Conservation (phyloP, 345 rosid species). For the Brassica incana region DNA sequence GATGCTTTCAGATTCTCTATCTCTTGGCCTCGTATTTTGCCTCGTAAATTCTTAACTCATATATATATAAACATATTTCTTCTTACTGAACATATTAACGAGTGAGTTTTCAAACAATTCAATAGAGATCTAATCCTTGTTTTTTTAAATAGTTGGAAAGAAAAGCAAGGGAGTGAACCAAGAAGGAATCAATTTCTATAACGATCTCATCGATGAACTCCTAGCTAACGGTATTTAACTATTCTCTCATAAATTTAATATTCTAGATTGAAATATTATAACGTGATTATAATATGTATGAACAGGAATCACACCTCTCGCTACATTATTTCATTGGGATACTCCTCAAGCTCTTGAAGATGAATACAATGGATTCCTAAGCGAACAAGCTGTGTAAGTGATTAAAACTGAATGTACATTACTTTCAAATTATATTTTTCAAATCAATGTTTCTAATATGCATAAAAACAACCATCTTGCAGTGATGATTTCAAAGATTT, state of each 20-base stretch:
- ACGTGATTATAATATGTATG: background rate
- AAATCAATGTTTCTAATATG: constrained; percentile 12
- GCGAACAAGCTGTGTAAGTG: constrained; percentile 51
- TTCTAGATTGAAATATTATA: background rate
- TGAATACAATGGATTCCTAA: constrained; percentile 57
- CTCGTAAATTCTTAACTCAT: constrained; percentile 37
- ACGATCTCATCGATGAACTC: constrained; percentile 54
- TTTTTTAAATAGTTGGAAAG: constrained; percentile 37
- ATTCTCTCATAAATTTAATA: background rate
- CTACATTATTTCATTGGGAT: constrained; percentile 62
- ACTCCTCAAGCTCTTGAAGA: constrained; percentile 32
- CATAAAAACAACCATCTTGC: background rate
- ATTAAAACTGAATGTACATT: background rate
- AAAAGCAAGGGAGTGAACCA: constrained; percentile 48
- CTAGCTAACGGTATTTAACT: constrained; percentile 38
- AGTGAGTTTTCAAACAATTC: background rate
- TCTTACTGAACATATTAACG: background rate
- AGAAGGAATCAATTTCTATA: constrained; percentile 52
- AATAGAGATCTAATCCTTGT: background rate
- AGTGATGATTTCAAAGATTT: constrained; percentile 43
- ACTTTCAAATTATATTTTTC: background rate
- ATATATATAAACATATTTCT: background rate
- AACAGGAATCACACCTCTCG: constrained; percentile 54
- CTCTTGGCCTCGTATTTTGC: constrained; percentile 56
- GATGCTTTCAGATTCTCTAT: constrained; percentile 57